Percentiles rank a stretch among this genome's conserved stretches.
phyloP scores from a whole-genome alignment of 2,329 filamentous ascomycete genomes.

The Stemphylium beticola region DNA sequence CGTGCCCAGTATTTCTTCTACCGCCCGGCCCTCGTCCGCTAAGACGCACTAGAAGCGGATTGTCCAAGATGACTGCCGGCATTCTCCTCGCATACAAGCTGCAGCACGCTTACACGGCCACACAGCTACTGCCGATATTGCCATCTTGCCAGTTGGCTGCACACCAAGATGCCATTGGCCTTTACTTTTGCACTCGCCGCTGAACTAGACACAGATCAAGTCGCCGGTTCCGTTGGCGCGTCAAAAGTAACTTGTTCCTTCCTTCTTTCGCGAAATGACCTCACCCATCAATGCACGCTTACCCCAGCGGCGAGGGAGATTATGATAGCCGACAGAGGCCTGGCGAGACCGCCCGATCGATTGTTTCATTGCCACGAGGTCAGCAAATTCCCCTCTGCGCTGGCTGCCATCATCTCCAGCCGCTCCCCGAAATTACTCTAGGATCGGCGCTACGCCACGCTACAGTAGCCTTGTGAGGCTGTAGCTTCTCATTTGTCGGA shows the following conservation, averaged over 20 bases:
- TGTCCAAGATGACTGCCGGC: too few relatives aligned
- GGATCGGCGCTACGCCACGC: slow-evolving; percentile 19
- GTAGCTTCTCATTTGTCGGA: slow-evolving; percentile 13
- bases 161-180: not conserved
- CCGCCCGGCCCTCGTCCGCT: slow-evolving; percentile 6
- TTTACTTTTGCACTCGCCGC: not conserved
- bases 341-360: not conserved
- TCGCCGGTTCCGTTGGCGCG: not conserved
- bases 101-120: too few relatives aligned
- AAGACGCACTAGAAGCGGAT: not conserved
- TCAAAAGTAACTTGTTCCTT: not conserved
- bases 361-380: slow-evolving; percentile 3
- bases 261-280: not conserved
- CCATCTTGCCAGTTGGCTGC: not conserved
- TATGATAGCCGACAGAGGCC: not conserved
- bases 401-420: slow-evolving; percentile 20
- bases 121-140: not conserved
- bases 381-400: slow-evolving; percentile 12
- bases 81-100: too few relatives aligned
- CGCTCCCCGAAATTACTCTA: slow-evolving; percentile 29
- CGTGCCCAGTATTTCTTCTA: slow-evolving; percentile 8
- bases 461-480: slow-evolving; percentile 21
- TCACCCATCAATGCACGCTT: not conserved
- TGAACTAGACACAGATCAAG: slow-evolving; percentile 1
- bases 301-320: not conserved